These are phyloP conservation scores for Colletotrichum orchidophilum DNA, from an alignment of 2,329 filamentous ascomycete genomes.

Conservation along the genomic window DNA sequence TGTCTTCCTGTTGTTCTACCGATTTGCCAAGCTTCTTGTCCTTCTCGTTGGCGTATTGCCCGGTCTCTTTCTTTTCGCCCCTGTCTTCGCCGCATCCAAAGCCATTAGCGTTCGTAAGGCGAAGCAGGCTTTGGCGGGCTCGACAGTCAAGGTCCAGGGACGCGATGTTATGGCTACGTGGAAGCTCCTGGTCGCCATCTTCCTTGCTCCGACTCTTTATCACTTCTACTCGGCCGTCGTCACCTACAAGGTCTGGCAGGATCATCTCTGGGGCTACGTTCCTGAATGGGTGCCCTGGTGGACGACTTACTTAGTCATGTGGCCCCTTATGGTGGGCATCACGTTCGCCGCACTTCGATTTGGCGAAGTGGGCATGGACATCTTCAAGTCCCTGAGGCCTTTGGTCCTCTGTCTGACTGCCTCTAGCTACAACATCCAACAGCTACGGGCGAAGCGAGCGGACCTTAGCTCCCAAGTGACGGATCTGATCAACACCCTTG, in stretches of 20 bases:
- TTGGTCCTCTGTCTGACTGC: constrained; percentile 85
- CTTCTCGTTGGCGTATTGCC: constrained; percentile 85
- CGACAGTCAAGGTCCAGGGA: constrained; percentile 87
- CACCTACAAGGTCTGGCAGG: constrained; percentile 80
- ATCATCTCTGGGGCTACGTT: constrained; percentile 83
- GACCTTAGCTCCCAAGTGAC: constrained; percentile 85
- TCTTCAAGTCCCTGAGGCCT: constrained; percentile 91
- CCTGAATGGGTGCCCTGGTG: constrained; percentile 84
- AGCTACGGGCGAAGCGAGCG: constrained; percentile 76
- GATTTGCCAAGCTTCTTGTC: constrained; percentile 79
- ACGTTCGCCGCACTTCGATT: constrained; percentile 95
- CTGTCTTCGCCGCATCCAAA: constrained; percentile 87
- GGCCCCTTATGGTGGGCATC: constrained; percentile 84
- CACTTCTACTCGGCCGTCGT: constrained; percentile 81
- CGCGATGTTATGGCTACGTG: constrained; percentile 92
- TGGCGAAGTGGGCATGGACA: constrained; percentile 98
- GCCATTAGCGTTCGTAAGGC: constrained; percentile 85
- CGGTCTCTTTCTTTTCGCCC: constrained; percentile 86
- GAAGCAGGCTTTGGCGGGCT: constrained; percentile 83
- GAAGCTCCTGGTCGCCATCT: constrained; percentile 90
- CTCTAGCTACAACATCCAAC: constrained; percentile 84
- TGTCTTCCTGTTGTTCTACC: constrained; percentile 80
- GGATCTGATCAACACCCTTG: constrained; percentile 91
- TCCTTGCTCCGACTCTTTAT: constrained; percentile 83
- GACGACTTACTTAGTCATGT: constrained; percentile 77